Evolutionary conservation across 2,329 filamentous ascomycete species (phyloP), one percentile per base, ranked within the genome.

Genomic region (Aspergillus vadensis): DNA sequence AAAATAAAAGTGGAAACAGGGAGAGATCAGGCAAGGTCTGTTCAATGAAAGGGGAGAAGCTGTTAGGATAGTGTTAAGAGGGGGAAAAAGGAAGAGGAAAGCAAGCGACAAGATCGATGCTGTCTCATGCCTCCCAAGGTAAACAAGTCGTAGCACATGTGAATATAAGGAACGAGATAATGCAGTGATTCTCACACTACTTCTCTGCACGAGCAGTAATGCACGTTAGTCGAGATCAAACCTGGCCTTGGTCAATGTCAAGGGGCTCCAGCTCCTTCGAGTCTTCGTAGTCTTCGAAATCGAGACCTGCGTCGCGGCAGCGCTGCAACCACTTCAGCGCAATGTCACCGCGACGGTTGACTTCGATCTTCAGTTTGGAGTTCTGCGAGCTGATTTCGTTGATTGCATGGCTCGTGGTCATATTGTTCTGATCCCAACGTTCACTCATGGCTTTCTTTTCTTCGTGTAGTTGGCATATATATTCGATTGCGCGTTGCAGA

Each of bases 341-440:
- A 51, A 79, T 95, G 68, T 96, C 91, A 70, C 94, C 96, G 65
- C 90, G 93, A 30, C 88, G 85, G 71, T 90, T 94, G 54, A 97
- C 86, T 77, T 98, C 94, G 15, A 88, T 88, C 79, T 98, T 98
- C 77, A 97, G 92, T 75, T 97, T 94, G 64, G 96, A 92, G 74
- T 97, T 97, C 65, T 95, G 91, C 15, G 90, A 87, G 75, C 97
- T 94, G 69, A 97, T 96, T 75, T 97, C 92, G 75, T 95, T 96
- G 41, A 81, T 74, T 39, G 79, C 77, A 61, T 80, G 76, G 50
- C 72, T 77, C 15, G 78, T 77, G 2, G 79, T 80, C 61, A 79
- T 76, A 51, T 78, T 78, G 58, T 72, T 76, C 41, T 77, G 75
- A 44, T 79, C 77, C 68, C 77, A 79, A 19, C 77, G 73, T 47